A percentile compares a stretch with the other conserved stretches of the same genome.
Conservation (phyloP, 768 basidiomycete genomes). For the Tubosaeta sp. region DNA sequence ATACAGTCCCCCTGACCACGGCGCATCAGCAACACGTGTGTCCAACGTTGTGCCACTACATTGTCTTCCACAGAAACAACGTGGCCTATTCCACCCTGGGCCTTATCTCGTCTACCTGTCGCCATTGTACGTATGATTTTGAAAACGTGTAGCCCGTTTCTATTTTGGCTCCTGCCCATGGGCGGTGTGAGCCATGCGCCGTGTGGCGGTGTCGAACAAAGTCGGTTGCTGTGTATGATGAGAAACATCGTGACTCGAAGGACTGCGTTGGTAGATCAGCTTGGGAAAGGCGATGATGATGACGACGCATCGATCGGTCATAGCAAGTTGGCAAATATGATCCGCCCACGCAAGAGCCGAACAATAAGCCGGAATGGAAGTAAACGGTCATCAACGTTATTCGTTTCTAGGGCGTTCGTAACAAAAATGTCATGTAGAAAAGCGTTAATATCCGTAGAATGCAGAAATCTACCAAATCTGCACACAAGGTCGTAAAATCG, state of each 20-base stretch:
- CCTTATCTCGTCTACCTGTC: neutral
- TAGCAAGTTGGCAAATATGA: constrained; percentile 4
- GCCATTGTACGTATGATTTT: neutral
- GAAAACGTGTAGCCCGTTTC: neutral
- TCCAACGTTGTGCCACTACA: neutral
- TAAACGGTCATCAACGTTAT: constrained; percentile 22
- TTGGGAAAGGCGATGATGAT: neutral
- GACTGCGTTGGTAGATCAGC: neutral
- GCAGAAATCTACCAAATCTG: constrained; percentile 34
- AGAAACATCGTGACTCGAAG: neutral
- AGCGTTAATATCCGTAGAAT: constrained; percentile 17
- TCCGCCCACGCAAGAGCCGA: constrained; percentile 1
- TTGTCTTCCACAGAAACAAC: neutral
- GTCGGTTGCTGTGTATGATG: neutral
- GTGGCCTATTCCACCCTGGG: neutral
- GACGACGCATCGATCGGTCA: neutral
- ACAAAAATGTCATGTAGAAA: constrained; percentile 18
- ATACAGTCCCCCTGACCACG: neutral
- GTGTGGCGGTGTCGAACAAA: neutral
- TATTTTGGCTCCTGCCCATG: too few relatives aligned
- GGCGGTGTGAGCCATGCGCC: neutral
- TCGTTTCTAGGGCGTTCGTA: constrained; percentile 20
- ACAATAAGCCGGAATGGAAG: constrained; percentile 5
- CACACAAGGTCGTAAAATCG: constrained; percentile 11
- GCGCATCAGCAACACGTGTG: constrained; percentile 1